Conservation (phyloP, 1,284 basidiomycete genomes). For the Acaromyces ingoldii region DNA sequence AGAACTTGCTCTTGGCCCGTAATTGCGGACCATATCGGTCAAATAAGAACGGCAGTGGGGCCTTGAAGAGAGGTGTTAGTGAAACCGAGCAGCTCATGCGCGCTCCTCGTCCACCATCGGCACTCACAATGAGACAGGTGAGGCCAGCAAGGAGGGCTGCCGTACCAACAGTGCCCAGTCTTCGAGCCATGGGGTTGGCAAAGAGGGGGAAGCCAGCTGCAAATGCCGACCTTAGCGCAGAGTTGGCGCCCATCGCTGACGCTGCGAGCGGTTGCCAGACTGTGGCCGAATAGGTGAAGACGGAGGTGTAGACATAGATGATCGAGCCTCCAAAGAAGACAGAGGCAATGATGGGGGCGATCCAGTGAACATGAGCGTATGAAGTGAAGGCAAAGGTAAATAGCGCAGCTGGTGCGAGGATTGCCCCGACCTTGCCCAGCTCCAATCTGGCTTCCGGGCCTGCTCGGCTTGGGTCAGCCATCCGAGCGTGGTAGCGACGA, state of each 20-base stretch:
- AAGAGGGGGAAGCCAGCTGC: constrained; percentile 18
- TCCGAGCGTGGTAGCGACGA: constrained; percentile 18
- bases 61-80: constrained; percentile 13
- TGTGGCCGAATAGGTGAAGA: constrained; percentile 14
- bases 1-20: constrained; percentile 9
- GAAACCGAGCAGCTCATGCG: neutral
- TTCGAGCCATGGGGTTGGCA: constrained; percentile 13
- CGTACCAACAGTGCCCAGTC: constrained; percentile 14
- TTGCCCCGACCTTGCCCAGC: constrained; percentile 64
- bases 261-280: constrained; percentile 22
- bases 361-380: constrained; percentile 15
- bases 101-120: neutral
- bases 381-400: constrained; percentile 17
- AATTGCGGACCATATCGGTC: constrained; percentile 15
- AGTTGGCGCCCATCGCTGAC: constrained; percentile 14
- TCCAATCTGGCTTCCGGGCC: constrained; percentile 61
- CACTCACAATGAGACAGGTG: neutral
- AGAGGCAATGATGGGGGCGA: constrained; percentile 12
- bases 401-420: constrained; percentile 12
- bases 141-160: constrained; percentile 16
- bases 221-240: constrained; percentile 4
- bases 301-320: constrained; percentile 55
- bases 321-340: constrained; percentile 58
- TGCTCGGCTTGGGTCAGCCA: constrained; percentile 54
- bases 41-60: constrained; percentile 18